A percentile compares a stretch with the other conserved stretches of the same genome.
phyloP scores from a whole-genome alignment of 768 basidiomycete species.

The Mycena maculata region DNA sequence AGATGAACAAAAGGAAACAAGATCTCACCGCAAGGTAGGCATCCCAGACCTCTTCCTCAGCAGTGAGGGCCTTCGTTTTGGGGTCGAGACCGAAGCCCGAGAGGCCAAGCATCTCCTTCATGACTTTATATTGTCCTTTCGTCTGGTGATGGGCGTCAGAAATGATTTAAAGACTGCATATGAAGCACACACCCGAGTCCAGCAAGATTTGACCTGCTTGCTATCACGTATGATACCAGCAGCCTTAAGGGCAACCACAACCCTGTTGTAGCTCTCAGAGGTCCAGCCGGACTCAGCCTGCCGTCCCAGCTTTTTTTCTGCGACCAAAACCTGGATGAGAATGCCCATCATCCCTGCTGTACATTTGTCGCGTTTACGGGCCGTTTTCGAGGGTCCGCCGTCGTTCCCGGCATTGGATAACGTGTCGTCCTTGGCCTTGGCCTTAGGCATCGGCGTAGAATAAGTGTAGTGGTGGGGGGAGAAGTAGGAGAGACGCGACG shows the following conservation, averaged over 20 bases:
- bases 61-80: neutral
- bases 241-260: neutral
- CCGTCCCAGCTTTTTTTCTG: slow-evolving; percentile 8
- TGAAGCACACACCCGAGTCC: neutral
- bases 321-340: no score
- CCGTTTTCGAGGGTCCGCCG: no score
- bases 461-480: no score
- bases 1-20: neutral
- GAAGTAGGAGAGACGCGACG: no score
- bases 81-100: neutral
- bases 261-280: slow-evolving; percentile 1
- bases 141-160: neutral
- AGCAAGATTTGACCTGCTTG: slow-evolving; percentile 11
- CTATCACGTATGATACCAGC: neutral
- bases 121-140: neutral
- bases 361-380: no score
- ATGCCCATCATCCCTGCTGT: no score
- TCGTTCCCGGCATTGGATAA: no score
- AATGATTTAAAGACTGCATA: neutral
- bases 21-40: neutral
- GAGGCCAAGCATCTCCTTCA: neutral
- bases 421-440: no score
- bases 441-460: no score
- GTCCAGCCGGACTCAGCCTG: slow-evolving; percentile 3
- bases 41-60: neutral